Evolutionary conservation across 345 rosid species (phyloP), one percentile per base, ranked within the genome.

Genomic region (Populus simonii): DNA sequence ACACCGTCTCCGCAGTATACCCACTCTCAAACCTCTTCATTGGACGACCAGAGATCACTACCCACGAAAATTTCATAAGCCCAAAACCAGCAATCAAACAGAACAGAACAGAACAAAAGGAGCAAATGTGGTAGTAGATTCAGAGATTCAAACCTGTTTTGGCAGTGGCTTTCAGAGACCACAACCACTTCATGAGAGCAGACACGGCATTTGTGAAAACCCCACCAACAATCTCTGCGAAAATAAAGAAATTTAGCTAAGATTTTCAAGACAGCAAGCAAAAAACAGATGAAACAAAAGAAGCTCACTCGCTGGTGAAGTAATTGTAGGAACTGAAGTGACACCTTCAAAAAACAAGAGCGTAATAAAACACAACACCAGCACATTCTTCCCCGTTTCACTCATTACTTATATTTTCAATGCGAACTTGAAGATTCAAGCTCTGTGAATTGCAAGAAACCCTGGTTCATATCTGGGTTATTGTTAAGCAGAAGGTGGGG

Each of bases 1-100:
- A 94, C 77, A 96, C 97, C 0, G 99, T 96, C 84, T 96, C 99
- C 71, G 94, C 99, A 36, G 86, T 66, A 76, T 91, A 94, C n/a
- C 99, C 98, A 83, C 91, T 79, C 83, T 96, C 99, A 36, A 90
- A 94, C 86, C 90, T 96, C 93, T 94, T 90, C 94, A 86, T 84
- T 71, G 99, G 93, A 81, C 97, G 94, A 70, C 92, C 90, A 13
- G 93, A 73, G 83, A 94, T 84, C 2, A 95, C 97, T 94, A 84
- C 74, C 74, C 29, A 73, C 63, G 74, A 3, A 55, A 20, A 22
- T 22, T 22, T 55, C 23, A 55, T 2, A 22, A 55, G 61, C 25
- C 61, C 61, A 22, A 8, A 55, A 55, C 61, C 61, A 16, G 23
- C 61, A 2, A 22, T 22, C 25, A 55, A 22, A 22, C 4, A 55